These are phyloP conservation scores for Saccharomyces pastorianus DNA, from an alignment of 1,139 yeast species.

Conservation along the genomic window DNA sequence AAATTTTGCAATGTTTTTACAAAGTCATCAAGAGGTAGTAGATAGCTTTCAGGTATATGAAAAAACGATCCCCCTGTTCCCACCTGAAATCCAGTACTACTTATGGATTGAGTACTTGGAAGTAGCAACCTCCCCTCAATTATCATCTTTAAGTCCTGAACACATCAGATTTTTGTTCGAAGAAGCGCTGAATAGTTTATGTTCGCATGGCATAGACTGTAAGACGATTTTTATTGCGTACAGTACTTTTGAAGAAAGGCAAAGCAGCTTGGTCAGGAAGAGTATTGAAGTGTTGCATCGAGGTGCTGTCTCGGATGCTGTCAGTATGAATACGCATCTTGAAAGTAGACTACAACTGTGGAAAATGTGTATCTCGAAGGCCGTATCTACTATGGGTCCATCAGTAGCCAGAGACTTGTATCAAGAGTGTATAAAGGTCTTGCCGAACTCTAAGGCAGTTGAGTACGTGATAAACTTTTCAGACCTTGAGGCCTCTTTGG, in stretches of 20 bases:
- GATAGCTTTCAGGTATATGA: constrained; percentile 60
- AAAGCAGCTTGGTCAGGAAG: constrained; percentile 38
- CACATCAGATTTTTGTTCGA: constrained; percentile 70
- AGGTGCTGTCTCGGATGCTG: constrained; percentile 29
- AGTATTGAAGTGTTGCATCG: constrained; percentile 39
- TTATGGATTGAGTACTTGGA: constrained; percentile 65
- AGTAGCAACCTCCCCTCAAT: constrained; percentile 31
- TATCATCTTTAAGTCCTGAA: constrained; percentile 38
- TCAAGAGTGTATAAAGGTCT: constrained; percentile 21
- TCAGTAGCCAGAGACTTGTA: constrained; percentile 18
- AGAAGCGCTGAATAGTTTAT: constrained; percentile 46
- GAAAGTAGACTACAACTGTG: constrained; percentile 19
- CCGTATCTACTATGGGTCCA: constrained; percentile 13
- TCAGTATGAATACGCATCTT: constrained; percentile 5
- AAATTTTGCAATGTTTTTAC: constrained; percentile 58
- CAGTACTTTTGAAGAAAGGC: constrained; percentile 50
- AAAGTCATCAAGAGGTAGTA: constrained; percentile 39
- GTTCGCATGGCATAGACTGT: constrained; percentile 36
- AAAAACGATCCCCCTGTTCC: constrained; percentile 52
- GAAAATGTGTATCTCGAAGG: constrained; percentile 17
- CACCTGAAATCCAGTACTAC: constrained; percentile 57
- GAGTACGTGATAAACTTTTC: constrained; percentile 23
- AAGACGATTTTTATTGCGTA: constrained; percentile 49
- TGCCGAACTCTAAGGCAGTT: constrained; percentile 21
- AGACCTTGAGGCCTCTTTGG: constrained; percentile 25